These are phyloP conservation scores for Agroathelia rolfsii DNA, from an alignment of 1,284 basidiomycete species.

Conservation along the genomic window DNA sequence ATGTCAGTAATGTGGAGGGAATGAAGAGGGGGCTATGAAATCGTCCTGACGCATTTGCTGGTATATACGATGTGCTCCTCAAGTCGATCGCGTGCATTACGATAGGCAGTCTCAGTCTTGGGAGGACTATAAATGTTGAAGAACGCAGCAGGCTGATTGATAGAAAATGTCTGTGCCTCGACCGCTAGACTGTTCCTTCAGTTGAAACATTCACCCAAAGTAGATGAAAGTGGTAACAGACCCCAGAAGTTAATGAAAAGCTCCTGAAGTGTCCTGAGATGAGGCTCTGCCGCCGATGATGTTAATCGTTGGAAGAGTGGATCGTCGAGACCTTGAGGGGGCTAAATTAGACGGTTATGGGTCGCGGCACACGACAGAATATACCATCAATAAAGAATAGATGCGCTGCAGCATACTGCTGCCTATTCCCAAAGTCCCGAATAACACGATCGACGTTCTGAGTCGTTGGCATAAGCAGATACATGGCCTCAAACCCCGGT, in stretches of 20 bases:
- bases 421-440: constrained; percentile 63
- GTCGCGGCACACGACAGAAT: constrained; percentile 6
- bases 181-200: constrained; percentile 61
- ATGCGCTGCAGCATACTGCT: constrained; percentile 83
- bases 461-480: constrained; percentile 89
- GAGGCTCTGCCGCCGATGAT: constrained; percentile 59
- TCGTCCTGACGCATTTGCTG: constrained; percentile 47
- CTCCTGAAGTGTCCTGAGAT: constrained; percentile 68
- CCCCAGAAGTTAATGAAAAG: constrained; percentile 87
- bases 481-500: constrained; percentile 80
- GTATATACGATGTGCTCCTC: constrained; percentile 78
- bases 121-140: constrained; percentile 83
- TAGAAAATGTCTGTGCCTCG: constrained; percentile 77
- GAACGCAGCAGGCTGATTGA: constrained; percentile 70
- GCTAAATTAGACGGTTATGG: constrained; percentile 6
- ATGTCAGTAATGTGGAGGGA: constrained; percentile 7
- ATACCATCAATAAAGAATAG: constrained; percentile 92
- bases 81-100: constrained; percentile 52
- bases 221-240: constrained; percentile 25
- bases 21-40: constrained; percentile 13
- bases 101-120: constrained; percentile 52
- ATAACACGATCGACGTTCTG: constrained; percentile 92
- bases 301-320: constrained; percentile 66
- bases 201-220: constrained; percentile 11
- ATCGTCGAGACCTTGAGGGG: constrained; percentile 57